Conservation (phyloP, 2,329 filamentous ascomycete genomes). For the Fusarium brevicatenulatum region DNA sequence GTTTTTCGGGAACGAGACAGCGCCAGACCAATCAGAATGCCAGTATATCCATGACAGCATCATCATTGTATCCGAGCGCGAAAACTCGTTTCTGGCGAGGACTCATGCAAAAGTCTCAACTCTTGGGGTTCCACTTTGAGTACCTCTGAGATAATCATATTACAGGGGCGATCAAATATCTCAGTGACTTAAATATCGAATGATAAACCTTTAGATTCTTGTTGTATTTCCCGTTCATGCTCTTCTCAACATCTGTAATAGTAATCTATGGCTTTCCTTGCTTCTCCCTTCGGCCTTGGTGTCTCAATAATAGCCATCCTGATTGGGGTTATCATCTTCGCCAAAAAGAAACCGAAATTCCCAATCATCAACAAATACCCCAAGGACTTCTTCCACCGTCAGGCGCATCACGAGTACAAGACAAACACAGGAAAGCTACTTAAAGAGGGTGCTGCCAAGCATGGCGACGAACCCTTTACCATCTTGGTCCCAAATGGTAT, state of each 20-base stretch:
- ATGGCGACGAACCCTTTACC: not conserved
- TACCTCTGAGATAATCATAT: fast-evolving
- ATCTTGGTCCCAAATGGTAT: not conserved
- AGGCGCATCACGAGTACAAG: not conserved
- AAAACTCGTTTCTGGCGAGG: not conserved
- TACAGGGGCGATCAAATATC: not conserved
- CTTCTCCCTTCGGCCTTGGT: not conserved
- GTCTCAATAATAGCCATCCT: not conserved
- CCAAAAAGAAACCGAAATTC: not conserved
- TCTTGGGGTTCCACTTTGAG: not conserved
- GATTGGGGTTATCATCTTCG: not conserved
- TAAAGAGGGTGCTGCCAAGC: not conserved
- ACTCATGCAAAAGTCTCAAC: not conserved
- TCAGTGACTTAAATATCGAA: not conserved
- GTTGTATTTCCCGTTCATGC: fast-evolving
- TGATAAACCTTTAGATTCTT: fast-evolving
- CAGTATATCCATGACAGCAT: too few species aligned
- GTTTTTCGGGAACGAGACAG: too few species aligned
- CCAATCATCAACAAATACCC: not conserved
- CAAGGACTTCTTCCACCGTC: not conserved
- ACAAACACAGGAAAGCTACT: not conserved
- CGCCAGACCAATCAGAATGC: not conserved
- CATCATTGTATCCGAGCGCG: not conserved
- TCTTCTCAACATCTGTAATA: fast-evolving
- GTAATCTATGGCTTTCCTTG: not conserved